Percentiles rank a stretch among this genome's conserved stretches.
phyloP scores from a whole-genome alignment of 208 protist genomes.

The Strigomonas culicis region DNA sequence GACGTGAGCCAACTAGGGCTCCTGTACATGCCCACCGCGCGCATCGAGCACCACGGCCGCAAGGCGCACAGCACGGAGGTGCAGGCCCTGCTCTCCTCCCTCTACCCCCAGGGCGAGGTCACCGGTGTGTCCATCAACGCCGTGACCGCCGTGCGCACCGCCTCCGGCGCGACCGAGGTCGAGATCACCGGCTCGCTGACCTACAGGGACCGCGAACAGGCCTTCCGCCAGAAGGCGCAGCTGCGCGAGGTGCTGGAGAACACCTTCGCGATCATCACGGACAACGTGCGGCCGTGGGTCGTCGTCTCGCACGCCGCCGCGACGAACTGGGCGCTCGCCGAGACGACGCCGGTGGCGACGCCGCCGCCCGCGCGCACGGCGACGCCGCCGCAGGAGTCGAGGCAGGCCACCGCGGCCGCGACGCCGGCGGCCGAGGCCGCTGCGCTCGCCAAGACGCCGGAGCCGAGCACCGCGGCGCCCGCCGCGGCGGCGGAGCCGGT shows the following conservation, averaged over 20 bases:
- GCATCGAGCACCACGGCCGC: slow-evolving; percentile 38
- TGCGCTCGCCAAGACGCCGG: neutral
- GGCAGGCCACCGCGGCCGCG: slow-evolving; percentile 10
- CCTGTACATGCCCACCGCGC: slow-evolving; percentile 50
- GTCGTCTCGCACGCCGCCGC: slow-evolving; percentile 6
- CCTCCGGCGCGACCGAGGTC: slow-evolving; percentile 33
- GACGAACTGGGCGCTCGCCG: slow-evolving; percentile 41
- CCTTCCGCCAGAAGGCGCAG: slow-evolving; percentile 64
- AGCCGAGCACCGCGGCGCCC: neutral
- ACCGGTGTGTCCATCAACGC: slow-evolving; percentile 31
- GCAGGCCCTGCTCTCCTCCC: slow-evolving; percentile 22
- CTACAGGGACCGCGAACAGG: slow-evolving; percentile 8
- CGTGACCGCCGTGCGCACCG: slow-evolving; percentile 21
- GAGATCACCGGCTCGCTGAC: slow-evolving; percentile 32
- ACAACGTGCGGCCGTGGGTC: slow-evolving; percentile 28
- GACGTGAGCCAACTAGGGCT: slow-evolving; percentile 25
- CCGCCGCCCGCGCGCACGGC: neutral
- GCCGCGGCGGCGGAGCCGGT: slow-evolving; percentile 3
- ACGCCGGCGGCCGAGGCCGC: slow-evolving; percentile 4
- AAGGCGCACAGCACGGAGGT: slow-evolving; percentile 29
- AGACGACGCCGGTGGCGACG: slow-evolving; percentile 25
- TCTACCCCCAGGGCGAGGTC: slow-evolving; percentile 16
- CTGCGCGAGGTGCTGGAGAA: slow-evolving; percentile 44
- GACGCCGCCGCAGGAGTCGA: neutral
- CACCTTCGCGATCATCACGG: slow-evolving; percentile 52